Evolutionary conservation across 2,329 filamentous ascomycete genomes (phyloP).

Genomic region (Epichloe scottii): DNA sequence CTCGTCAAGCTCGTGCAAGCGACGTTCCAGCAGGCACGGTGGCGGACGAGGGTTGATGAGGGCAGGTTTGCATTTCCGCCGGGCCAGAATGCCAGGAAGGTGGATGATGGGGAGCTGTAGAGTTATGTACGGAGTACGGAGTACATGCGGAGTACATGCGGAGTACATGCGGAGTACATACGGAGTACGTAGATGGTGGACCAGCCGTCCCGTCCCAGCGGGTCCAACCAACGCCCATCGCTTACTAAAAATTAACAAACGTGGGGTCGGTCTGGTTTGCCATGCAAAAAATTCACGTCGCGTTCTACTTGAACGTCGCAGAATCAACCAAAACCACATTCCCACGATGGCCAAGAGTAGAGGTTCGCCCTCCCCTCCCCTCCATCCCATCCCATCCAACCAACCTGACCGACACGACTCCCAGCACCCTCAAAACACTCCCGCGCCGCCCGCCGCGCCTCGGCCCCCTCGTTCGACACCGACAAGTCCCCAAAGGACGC

Average conservation of each 20-base stretch:
- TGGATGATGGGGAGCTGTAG: slow-evolving; percentile 6
- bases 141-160: too few relatives aligned
- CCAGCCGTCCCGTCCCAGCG: neutral
- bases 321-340: neutral
- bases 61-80: slow-evolving; percentile 19
- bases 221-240: neutral
- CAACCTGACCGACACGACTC: neutral
- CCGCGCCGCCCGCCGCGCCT: slow-evolving; percentile 60
- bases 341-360: slow-evolving; percentile 9
- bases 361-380: neutral
- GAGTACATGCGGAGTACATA: too few relatives aligned
- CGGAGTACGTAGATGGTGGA: neutral
- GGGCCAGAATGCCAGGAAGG: slow-evolving; percentile 6
- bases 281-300: neutral
- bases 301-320: too few relatives aligned
- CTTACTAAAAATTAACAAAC: neutral
- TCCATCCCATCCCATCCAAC: neutral
- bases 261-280: neutral
- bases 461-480: slow-evolving; percentile 55
- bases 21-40: slow-evolving; percentile 15
- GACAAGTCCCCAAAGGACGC: slow-evolving; percentile 59
- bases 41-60: slow-evolving; percentile 16
- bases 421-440: slow-evolving; percentile 56
- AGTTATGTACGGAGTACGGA: neutral
- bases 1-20: slow-evolving; percentile 17